Evolutionary conservation across 805 yeast genomes (phyloP).

Genomic region (Pichia exigua): DNA sequence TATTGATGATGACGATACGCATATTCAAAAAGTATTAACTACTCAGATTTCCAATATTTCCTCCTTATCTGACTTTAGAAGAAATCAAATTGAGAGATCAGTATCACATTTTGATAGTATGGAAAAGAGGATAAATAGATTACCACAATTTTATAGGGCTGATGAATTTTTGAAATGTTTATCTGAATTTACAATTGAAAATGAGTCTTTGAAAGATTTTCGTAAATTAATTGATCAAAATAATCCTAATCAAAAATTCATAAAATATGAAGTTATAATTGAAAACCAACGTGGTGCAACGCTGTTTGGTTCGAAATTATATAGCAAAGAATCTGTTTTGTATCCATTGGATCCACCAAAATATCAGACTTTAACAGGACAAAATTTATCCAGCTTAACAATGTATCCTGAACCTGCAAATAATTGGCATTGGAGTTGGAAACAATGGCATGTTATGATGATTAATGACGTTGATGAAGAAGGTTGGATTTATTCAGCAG

Average conservation of each 20-base stretch:
- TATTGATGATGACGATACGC: not conserved
- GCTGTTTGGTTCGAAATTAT: conserved; percentile 44
- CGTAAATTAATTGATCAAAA: conserved; percentile 8
- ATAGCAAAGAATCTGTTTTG: conserved; percentile 36
- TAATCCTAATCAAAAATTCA: not conserved
- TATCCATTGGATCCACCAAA: conserved; percentile 45
- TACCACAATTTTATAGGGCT: conserved; percentile 25
- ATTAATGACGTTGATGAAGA: conserved; percentile 48
- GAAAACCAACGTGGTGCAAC: conserved; percentile 51
- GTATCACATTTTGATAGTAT: conserved; percentile 22
- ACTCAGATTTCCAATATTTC: conserved; percentile 3
- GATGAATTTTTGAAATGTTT: conserved; percentile 23
- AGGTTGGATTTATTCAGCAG: conserved; percentile 47
- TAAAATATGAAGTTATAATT: conserved; percentile 34
- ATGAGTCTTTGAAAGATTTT: conserved; percentile 8
- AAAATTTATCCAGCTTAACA: conserved; percentile 23
- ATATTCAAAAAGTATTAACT: conserved; percentile 3
- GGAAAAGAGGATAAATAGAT: conserved; percentile 19
- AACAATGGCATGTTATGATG: conserved; percentile 47
- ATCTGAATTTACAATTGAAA: conserved; percentile 14
- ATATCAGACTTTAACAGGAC: conserved; percentile 38
- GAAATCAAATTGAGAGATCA: conserved; percentile 9
- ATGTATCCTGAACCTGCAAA: conserved; percentile 41
- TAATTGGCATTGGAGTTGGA: conserved; percentile 50
- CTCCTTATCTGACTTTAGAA: conserved; percentile 1